Conservation (phyloP, 225 moss, liverwort and hornwort genomes). For the Bryum argenteum region DNA sequence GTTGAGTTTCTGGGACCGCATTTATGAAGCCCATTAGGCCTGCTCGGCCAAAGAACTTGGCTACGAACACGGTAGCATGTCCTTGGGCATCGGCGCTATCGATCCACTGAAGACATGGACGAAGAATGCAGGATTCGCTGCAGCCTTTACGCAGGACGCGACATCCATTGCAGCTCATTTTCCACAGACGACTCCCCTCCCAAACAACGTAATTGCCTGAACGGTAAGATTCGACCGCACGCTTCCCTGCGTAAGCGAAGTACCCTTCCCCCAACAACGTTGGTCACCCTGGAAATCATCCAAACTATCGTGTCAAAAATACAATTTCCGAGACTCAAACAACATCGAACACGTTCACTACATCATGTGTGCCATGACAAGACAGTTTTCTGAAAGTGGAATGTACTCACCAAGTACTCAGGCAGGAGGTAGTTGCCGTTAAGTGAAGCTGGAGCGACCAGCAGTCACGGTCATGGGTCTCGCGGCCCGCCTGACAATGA, state of each 20-base stretch:
- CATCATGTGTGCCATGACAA: not conserved
- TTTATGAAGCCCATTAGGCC: conserved; percentile 83
- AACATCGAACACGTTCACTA: not conserved
- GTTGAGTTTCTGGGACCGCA: conserved; percentile 65
- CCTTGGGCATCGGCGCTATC: conserved; percentile 79
- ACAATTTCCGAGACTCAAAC: not conserved
- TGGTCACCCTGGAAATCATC: conserved; percentile 40
- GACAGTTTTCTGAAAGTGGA: no score
- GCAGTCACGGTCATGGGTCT: conserved; percentile 51
- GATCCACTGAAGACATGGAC: conserved; percentile 85
- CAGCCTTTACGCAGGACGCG: conserved; percentile 85
- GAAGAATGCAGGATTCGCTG: conserved; percentile 76
- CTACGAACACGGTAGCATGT: conserved; percentile 79
- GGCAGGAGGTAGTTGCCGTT: conserved; percentile 55
- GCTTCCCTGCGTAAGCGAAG: conserved; percentile 29
- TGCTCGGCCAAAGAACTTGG: conserved; percentile 79
- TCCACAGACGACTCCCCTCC: conserved; percentile 46
- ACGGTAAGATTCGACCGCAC: conserved; percentile 36
- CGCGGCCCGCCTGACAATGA: conserved; percentile 58
- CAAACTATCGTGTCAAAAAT: conserved; percentile 9
- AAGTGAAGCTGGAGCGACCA: conserved; percentile 54
- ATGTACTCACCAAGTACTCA: conserved; percentile 45
- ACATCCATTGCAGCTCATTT: conserved; percentile 92
- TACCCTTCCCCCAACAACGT: conserved; percentile 35
- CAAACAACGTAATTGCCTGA: conserved; percentile 32